Base-by-base conservation (phyloP, 108 stramenopile species). In the Conticribra weissflogii region DNA sequence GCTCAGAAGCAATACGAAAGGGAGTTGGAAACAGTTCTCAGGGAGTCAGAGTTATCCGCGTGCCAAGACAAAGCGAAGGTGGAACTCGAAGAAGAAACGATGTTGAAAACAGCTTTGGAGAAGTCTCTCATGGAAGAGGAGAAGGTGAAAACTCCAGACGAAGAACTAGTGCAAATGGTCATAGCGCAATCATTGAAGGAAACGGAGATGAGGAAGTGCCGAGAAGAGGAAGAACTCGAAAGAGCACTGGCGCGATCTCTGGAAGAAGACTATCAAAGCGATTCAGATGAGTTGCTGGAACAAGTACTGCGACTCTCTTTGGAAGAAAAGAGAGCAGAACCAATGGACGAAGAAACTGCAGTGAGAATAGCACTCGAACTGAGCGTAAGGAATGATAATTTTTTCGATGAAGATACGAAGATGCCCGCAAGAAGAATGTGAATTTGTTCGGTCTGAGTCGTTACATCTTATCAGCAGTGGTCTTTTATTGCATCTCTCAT, bases 1-100 rank as follows among this genome's bases (percentile, higher is more conserved):
- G 23, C 24, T 17, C 41, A 66, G 32, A 56, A 63, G 56, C 45
- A 63, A 45, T 77, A 49, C 53, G 67, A 77, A 47, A 48, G 63
- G 1, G 61, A 62, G 25, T 53, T 77, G 8, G 56, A 54, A 18
- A 25, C 25, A 41, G 76, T 55, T 16, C 36, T 77, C 25, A 66
- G 63, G 14, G 46, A 63, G 14, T 68, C 67, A 30, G 44, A 9
- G 2, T 50, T 4, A 21, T 33, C 48, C 28, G 51, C 28, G 51
- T 51, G 7, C n/a, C 34, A 23, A 65, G 50, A 19, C 33, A 52
- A 9, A 36, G 30, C 18, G n/a, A 24, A 49, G 28, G 16, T 9
- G 28, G 22, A 19, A 46, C 59, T 3, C 31, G 44, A n/a, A 49
- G 30, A n/a, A 47, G 59, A 50, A 30, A 25, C 56, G 47, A 21